Evolutionary conservation across 208 protist species (phyloP).

Genomic region (Acanthamoeba rhysodes): DNA sequence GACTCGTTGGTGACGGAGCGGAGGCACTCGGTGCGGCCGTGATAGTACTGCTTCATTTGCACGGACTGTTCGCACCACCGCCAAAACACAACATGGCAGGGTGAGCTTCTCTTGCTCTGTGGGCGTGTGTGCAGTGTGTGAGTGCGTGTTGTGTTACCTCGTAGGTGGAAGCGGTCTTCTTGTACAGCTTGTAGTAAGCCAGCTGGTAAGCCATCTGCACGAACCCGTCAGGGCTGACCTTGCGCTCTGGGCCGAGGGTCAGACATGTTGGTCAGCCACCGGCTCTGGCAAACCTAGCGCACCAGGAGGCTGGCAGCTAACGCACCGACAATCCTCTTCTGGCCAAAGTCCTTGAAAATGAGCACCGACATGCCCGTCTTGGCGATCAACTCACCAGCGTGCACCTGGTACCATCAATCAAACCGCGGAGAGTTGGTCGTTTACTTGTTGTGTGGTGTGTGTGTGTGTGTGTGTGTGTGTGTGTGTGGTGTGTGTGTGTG

Average conservation of each 20-base stretch:
- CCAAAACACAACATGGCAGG: background rate
- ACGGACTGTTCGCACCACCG: background rate
- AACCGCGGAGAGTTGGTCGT: too few relatives aligned
- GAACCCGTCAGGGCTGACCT: conserved; percentile 74
- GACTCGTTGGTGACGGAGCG: conserved; percentile 69
- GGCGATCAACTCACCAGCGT: background rate
- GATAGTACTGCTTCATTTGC: conserved; percentile 66
- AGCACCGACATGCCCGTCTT: conserved; percentile 29
- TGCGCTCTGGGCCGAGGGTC: background rate
- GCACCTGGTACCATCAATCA: background rate
- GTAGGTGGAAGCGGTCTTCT: conserved; percentile 70
- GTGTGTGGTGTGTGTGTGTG: too few relatives aligned
- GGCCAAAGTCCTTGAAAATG: conserved; percentile 28
- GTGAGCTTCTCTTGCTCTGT: background rate
- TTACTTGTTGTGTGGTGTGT: too few relatives aligned
- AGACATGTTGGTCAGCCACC: too few relatives aligned
- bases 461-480: too few relatives aligned
- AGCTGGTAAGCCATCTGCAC: conserved; percentile 77
- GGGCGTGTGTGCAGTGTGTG: background rate
- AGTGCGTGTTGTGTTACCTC: background rate
- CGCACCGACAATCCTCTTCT: conserved; percentile 26
- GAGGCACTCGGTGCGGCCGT: conserved; percentile 69
- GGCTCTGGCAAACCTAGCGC: too few relatives aligned
- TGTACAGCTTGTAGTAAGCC: conserved; percentile 61
- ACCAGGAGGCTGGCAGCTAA: too few relatives aligned